Base-by-base conservation (phyloP, 1,284 basidiomycete genomes). In the Ganoderma leucocontextum region DNA sequence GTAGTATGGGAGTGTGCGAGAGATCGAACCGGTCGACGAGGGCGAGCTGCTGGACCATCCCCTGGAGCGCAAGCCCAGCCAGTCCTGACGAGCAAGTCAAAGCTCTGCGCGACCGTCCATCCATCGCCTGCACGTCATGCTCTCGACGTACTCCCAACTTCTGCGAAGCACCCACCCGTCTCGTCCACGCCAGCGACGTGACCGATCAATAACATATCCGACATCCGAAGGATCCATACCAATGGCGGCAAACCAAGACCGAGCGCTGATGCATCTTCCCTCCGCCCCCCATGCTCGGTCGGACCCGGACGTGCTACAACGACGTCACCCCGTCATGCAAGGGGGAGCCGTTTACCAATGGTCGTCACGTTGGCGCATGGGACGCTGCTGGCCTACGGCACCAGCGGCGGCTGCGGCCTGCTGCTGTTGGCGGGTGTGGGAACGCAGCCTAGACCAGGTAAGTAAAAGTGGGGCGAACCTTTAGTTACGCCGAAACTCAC, bases 361-460 rank as follows among this genome's bases (percentile, higher is more conserved):
- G 71, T 93, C 91, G 67, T 85, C 90, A 74, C 90, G 88, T 65
- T 89, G 86, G 72, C 89, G 86, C 55, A 78, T 77, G 67, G 82
- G 81, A 73, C 90, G 88, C 75, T 87, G 88, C 77, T 90, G 90
- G 33, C 86, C 87, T 68, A 87, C 86, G 66, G 88, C 85, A 73
- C 86, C 58, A 39, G 58, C 58, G 58, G 58, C 90, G 69, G 89
- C 87, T 29, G 83, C 80, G 65, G 71, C 75, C 79, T 93, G 90
- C 79, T 93, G 90, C 75, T 88, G 89, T 82, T 93, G 92, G 76
- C 91, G 91, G 72, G 92, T 93, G 83, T 94, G 92, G 70, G 92
- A 94, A 75, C 92, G 91, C 75, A 94, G 89, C 91, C 92, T 93
- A 75, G 53, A 64, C 66, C 59, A 38, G 66, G 60, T 65, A 42